Conservation (phyloP, 306 rosid species). For the Astragalus membranaceus region DNA sequence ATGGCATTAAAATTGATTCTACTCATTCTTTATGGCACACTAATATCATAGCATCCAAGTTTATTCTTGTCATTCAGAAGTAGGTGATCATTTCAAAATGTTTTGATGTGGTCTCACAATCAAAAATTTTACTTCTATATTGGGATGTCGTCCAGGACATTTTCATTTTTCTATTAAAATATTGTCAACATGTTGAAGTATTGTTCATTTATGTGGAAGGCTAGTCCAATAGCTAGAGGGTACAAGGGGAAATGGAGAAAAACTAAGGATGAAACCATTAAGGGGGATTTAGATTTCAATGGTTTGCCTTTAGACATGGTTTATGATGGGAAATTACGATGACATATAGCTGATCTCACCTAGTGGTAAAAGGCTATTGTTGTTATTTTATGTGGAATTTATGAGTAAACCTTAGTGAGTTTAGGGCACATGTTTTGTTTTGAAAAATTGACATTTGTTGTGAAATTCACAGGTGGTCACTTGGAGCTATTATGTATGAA, state of each 20-base stretch:
- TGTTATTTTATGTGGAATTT: background rate
- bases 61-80: constrained; percentile 2
- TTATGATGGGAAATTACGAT: background rate
- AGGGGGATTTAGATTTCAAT: background rate
- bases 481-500: constrained; percentile 99
- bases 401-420: background rate
- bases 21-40: background rate
- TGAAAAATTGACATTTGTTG: constrained; percentile 1
- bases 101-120: background rate
- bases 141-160: background rate
- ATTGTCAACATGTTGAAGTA: background rate
- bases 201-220: background rate
- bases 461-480: constrained; percentile 80
- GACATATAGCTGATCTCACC: background rate
- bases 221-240: background rate
- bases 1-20: background rate
- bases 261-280: background rate
- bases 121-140: background rate
- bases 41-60: background rate
- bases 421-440: background rate
- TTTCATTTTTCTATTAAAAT: background rate
- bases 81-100: too few relatives aligned
- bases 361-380: background rate
- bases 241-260: background rate
- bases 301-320: background rate